Evolutionary conservation across 2,329 filamentous ascomycete species (phyloP).

Genomic region (Chaetomiaceae sp.): DNA sequence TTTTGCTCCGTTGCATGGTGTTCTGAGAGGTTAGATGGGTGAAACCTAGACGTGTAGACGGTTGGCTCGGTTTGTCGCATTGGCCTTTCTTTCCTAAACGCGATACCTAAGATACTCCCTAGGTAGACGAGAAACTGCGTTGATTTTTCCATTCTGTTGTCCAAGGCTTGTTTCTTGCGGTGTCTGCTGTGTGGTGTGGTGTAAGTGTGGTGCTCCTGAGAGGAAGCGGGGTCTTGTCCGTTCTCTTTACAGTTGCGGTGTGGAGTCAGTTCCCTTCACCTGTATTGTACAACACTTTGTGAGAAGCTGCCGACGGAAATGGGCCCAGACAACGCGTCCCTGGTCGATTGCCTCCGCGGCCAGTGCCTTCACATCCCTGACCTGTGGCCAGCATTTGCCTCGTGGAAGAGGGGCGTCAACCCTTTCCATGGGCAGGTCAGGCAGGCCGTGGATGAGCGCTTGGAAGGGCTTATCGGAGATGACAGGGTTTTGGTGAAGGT

Average conservation of each 20-base stretch:
- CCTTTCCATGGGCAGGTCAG: slow-evolving; percentile 6
- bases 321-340: neutral
- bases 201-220: too few species aligned
- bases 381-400: slow-evolving; percentile 7
- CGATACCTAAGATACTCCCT: neutral
- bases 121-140: neutral
- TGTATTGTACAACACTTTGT: neutral
- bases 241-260: too few species aligned
- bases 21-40: neutral
- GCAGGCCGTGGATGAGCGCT: slow-evolving; percentile 6
- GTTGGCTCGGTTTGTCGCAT: neutral
- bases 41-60: neutral
- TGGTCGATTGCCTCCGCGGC: neutral
- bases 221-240: too few species aligned
- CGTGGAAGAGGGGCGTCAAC: slow-evolving; percentile 19
- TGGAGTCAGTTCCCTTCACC: too few species aligned
- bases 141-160: neutral
- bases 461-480: slow-evolving; percentile 8
- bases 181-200: too few species aligned
- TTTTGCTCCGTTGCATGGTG: neutral
- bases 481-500: slow-evolving; percentile 6
- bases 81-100: neutral
- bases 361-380: slow-evolving; percentile 14
- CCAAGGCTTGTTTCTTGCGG: too few species aligned
- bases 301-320: neutral